Conservation (phyloP, 306 rosid species). For the Canavalia ensiformis region DNA sequence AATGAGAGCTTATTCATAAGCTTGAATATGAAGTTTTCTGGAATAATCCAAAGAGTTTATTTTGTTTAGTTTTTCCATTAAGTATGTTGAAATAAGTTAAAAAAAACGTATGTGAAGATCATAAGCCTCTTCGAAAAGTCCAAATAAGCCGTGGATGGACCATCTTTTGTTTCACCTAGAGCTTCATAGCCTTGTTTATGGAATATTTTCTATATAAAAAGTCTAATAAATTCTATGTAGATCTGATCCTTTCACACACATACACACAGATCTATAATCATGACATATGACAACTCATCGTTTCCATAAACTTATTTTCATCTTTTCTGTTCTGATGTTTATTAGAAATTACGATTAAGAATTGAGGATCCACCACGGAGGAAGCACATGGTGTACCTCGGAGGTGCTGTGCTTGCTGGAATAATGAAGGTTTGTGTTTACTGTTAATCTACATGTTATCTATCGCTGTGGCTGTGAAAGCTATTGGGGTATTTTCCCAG, state of each 20-base stretch:
- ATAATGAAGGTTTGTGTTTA: constrained; percentile 85
- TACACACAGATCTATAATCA: not conserved
- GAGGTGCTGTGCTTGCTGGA: constrained; percentile 99
- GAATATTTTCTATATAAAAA: not conserved
- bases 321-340: constrained; percentile 36
- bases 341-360: constrained; percentile 87
- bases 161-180: not conserved
- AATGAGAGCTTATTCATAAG: too few relatives aligned
- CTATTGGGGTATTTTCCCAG: constrained; percentile 11
- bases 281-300: constrained; percentile 8
- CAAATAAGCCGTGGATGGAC: not conserved
- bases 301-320: constrained; percentile 25
- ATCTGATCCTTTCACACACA: not conserved
- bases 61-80: not conserved
- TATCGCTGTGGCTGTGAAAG: constrained; percentile 20
- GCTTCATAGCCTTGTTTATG: constrained; percentile 21
- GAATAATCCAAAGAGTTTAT: too few relatives aligned
- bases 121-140: not conserved
- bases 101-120: not conserved
- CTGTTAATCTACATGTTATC: constrained; percentile 4
- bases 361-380: constrained; percentile 99
- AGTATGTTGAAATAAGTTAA: not conserved
- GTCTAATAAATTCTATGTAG: not conserved
- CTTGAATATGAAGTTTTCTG: too few relatives aligned
- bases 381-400: constrained; percentile 99